Conservation (phyloP, 2,329 filamentous ascomycete species). For the Colletotrichum lentis region DNA sequence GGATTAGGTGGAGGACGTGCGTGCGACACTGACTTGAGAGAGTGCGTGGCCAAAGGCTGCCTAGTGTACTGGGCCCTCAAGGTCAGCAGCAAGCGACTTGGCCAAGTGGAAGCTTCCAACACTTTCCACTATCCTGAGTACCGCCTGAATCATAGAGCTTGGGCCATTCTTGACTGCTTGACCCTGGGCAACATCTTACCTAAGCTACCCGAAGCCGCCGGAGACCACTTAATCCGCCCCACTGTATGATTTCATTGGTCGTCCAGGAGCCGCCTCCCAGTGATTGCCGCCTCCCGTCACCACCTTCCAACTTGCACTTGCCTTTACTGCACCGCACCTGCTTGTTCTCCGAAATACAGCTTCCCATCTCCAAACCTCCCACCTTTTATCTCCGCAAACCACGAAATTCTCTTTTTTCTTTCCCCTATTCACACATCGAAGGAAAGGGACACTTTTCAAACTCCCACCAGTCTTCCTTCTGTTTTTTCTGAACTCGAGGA, state of each 20-base stretch:
- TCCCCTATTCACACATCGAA: conserved; percentile 13
- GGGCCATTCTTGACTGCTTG: conserved; percentile 17
- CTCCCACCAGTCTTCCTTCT: conserved; percentile 13
- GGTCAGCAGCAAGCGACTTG: conserved; percentile 35
- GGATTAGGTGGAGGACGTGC: conserved; percentile 19
- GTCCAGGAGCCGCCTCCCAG: conserved; percentile 29
- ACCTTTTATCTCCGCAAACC: conserved; percentile 35
- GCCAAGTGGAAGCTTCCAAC: conserved; percentile 39
- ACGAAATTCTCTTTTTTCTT: conserved; percentile 23
- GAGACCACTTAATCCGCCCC: conserved; percentile 39
- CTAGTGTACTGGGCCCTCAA: conserved; percentile 32
- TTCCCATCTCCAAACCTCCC: conserved; percentile 28
- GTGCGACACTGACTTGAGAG: conserved; percentile 19
- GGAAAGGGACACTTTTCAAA: conserved; percentile 25
- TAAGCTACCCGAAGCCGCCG: conserved; percentile 33
- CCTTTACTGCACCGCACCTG: conserved; percentile 28
- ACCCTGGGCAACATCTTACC: conserved; percentile 25
- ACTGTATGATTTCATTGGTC: conserved; percentile 40
- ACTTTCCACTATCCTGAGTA: conserved; percentile 36
- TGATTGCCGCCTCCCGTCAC: conserved; percentile 35
- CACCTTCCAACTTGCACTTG: conserved; percentile 3
- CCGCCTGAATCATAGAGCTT: conserved; percentile 38
- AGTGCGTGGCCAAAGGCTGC: conserved; percentile 36
- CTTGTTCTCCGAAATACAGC: conserved; percentile 32
- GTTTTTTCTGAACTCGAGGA: conserved; percentile 11